Conservation (phyloP, 768 basidiomycete genomes). For the Boletus coccyginus region DNA sequence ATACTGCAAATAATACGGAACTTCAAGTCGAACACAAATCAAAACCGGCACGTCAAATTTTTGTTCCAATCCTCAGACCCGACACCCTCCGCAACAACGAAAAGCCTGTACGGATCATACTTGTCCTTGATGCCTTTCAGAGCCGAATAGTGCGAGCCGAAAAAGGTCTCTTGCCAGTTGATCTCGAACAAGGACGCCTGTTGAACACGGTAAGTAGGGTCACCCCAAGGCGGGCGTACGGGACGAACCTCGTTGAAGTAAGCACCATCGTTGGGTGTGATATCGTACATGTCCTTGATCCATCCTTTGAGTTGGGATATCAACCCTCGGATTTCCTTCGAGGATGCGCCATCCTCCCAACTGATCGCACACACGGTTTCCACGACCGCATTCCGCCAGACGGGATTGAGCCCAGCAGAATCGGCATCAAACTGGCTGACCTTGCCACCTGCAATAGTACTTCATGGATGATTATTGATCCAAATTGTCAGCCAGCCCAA, state of each 20-base stretch:
- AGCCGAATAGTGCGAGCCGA: conserved; percentile 41
- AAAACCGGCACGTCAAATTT: conserved; percentile 12
- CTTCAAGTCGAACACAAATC: neutral
- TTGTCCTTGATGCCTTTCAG: conserved; percentile 40
- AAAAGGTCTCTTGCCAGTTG: conserved; percentile 42
- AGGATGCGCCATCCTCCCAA: conserved; percentile 23
- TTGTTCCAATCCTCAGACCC: conserved; percentile 28
- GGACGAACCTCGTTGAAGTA: conserved; percentile 47
- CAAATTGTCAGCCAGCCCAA: neutral
- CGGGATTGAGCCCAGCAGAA: conserved; percentile 45
- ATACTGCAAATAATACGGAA: no score
- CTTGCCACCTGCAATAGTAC: conserved; percentile 43
- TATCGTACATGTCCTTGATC: conserved; percentile 28
- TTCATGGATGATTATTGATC: conserved; percentile 7
- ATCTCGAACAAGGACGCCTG: conserved; percentile 44
- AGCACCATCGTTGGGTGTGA: conserved; percentile 35
- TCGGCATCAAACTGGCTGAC: conserved; percentile 37
- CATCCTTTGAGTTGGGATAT: conserved; percentile 14
- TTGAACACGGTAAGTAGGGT: no score
- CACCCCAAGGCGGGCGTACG: no score
- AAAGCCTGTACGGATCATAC: conserved; percentile 12
- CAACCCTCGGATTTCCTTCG: conserved; percentile 11
- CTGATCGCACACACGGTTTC: conserved; percentile 23
- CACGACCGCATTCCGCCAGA: conserved; percentile 43
- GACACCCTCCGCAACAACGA: conserved; percentile 11